Evolutionary conservation across 352 stramenopile genomes (phyloP).

Genomic region (Globisporangium mamillatum): DNA sequence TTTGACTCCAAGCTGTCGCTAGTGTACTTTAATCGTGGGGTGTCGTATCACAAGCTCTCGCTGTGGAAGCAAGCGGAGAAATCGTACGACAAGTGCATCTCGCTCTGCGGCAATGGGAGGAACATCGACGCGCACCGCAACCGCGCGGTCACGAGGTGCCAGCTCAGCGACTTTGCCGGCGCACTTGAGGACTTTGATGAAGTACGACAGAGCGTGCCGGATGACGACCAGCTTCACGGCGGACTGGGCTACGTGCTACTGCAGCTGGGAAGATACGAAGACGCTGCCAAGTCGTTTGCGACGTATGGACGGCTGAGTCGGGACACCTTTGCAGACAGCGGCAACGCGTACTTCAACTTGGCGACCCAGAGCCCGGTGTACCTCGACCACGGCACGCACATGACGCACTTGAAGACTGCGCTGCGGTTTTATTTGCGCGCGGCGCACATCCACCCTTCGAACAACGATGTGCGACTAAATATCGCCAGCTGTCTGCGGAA

Average conservation of each 20-base stretch:
- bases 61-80: constrained; percentile 63
- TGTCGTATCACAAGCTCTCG: constrained; percentile 66
- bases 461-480: constrained; percentile 60
- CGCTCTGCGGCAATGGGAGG: constrained; percentile 30
- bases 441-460: constrained; percentile 55
- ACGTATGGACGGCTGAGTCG: constrained; percentile 54
- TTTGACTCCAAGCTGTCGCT: constrained; percentile 34
- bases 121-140: constrained; percentile 64
- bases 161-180: constrained; percentile 48
- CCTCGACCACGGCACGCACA: constrained; percentile 40
- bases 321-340: constrained; percentile 70
- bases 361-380: constrained; percentile 29
- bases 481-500: constrained; percentile 65
- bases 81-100: constrained; percentile 59
- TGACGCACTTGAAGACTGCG: constrained; percentile 42
- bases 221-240: constrained; percentile 70
- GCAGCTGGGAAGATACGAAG: constrained; percentile 65
- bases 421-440: constrained; percentile 71
- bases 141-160: constrained; percentile 58
- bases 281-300: constrained; percentile 60
- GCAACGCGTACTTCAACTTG: constrained; percentile 77
- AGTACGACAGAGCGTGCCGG: constrained; percentile 57
- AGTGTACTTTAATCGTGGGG: constrained; percentile 62
- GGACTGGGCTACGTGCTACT: constrained; percentile 63
- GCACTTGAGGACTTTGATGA: constrained; percentile 65